Evolutionary conservation across 306 rosid genomes (phyloP).

Genomic region (Potentilla sterilis): DNA sequence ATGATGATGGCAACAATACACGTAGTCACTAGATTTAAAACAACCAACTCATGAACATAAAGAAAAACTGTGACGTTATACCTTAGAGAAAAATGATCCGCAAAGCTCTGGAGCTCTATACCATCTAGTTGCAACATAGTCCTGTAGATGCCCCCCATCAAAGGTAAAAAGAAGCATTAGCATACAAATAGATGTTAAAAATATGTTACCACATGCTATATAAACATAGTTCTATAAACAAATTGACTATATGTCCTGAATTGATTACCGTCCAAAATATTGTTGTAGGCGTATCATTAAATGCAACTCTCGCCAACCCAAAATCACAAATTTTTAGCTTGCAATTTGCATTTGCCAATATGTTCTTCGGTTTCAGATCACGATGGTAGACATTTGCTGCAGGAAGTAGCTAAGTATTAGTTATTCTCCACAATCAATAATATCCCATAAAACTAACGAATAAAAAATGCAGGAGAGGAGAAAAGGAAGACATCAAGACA

Average conservation of each 20-base stretch:
- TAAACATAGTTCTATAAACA: neutral
- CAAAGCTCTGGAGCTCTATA: constrained; percentile 98
- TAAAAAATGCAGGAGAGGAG: neutral
- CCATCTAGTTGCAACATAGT: constrained; percentile 99
- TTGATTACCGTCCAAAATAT: constrained; percentile 89
- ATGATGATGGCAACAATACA: neutral
- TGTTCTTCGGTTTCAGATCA: constrained; percentile 94
- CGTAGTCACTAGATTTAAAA: constrained; percentile 6
- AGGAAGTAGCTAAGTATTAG: constrained; percentile 38
- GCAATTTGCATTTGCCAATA: constrained; percentile 95
- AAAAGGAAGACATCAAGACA: neutral
- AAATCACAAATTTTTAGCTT: constrained; percentile 96
- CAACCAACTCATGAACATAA: constrained; percentile 19
- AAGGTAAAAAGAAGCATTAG: constrained; percentile 26
- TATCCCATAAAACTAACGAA: neutral
- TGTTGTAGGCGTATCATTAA: constrained; percentile 81
- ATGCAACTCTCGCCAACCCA: constrained; percentile 95
- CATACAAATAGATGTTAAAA: constrained; percentile 4
- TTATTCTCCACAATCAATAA: constrained; percentile 13
- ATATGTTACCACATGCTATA: neutral
- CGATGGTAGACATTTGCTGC: constrained; percentile 97
- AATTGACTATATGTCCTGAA: constrained; percentile 2
- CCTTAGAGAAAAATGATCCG: constrained; percentile 96
- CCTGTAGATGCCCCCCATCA: constrained; percentile 43
- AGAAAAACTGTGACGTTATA: constrained; percentile 31